phyloP scores from a whole-genome alignment of 192 early-diverging fungal species.

The Dimargaris verticillata region DNA sequence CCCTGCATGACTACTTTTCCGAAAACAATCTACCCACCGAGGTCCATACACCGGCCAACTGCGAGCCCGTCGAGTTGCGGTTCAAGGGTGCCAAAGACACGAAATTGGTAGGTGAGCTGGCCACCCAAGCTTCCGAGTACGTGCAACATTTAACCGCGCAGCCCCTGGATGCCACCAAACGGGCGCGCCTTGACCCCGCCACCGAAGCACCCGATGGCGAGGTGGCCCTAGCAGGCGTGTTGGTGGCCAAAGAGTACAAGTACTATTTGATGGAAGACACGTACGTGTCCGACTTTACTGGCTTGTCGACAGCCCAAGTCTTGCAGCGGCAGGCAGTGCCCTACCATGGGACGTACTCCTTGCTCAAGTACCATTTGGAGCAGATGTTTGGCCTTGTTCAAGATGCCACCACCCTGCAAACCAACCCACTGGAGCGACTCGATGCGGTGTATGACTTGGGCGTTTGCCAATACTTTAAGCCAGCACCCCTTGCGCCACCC shows the following conservation, averaged over 20 bases:
- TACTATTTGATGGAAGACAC: constrained; percentile 66
- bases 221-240: constrained; percentile 35
- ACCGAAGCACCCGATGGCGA: not conserved
- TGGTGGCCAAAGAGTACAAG: constrained; percentile 80
- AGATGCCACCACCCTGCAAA: constrained; percentile 13
- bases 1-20: constrained; percentile 65
- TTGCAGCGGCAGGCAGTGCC: constrained; percentile 64
- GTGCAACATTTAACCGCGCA: not conserved
- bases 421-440: not conserved
- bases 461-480: not conserved
- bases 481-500: not conserved
- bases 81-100: constrained; percentile 94
- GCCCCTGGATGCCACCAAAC: not conserved
- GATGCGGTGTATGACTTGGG: not conserved
- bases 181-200: not conserved
- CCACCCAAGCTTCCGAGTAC: not conserved
- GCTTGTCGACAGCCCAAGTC: constrained; percentile 54
- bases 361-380: constrained; percentile 81
- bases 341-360: constrained; percentile 51
- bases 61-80: constrained; percentile 72
- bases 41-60: constrained; percentile 80
- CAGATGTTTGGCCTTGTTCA: constrained; percentile 79
- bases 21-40: constrained; percentile 62
- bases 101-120: constrained; percentile 32
- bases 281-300: constrained; percentile 73